These are phyloP conservation scores for Aphanomyces stellatus DNA, from an alignment of 352 stramenopile genomes.

Conservation along the genomic window DNA sequence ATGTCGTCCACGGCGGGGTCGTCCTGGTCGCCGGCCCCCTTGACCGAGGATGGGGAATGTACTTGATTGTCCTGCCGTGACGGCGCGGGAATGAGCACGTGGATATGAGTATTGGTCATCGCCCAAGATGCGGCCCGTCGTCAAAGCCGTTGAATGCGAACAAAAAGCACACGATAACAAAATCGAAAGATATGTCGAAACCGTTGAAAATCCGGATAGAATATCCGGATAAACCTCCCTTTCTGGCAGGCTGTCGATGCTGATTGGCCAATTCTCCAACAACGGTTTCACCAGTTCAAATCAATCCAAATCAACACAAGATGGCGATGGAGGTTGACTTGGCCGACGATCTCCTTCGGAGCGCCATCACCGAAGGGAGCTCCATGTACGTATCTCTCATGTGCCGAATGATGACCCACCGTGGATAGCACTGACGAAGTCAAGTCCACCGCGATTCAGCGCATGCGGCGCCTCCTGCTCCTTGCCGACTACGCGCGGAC, in stretches of 20 bases:
- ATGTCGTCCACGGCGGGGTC: neutral
- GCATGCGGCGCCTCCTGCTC: conserved; percentile 38
- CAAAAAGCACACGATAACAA: too few species aligned
- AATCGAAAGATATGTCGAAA: neutral
- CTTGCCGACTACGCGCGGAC: conserved; percentile 32
- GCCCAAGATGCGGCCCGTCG: neutral
- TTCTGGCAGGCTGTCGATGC: too few species aligned
- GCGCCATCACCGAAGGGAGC: neutral
- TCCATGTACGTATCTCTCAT: neutral
- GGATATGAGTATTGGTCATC: neutral
- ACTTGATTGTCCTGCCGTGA: neutral
- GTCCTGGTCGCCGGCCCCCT: neutral
- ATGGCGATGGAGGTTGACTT: neutral
- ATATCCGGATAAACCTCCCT: too few species aligned
- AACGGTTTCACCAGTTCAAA: too few species aligned
- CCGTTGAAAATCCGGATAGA: neutral
- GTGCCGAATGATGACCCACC: neutral
- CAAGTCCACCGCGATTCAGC: neutral
- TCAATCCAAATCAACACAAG: too few species aligned
- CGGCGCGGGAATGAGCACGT: neutral
- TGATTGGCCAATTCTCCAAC: too few species aligned
- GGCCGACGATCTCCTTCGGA: neutral
- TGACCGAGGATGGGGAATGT: neutral
- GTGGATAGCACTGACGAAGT: neutral
- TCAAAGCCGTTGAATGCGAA: neutral